A percentile compares a stretch with the other conserved stretches of the same genome.
These are phyloP conservation scores for Puccinia polysora DNA, from an alignment of 1,284 basidiomycete species.

Conservation along the genomic window DNA sequence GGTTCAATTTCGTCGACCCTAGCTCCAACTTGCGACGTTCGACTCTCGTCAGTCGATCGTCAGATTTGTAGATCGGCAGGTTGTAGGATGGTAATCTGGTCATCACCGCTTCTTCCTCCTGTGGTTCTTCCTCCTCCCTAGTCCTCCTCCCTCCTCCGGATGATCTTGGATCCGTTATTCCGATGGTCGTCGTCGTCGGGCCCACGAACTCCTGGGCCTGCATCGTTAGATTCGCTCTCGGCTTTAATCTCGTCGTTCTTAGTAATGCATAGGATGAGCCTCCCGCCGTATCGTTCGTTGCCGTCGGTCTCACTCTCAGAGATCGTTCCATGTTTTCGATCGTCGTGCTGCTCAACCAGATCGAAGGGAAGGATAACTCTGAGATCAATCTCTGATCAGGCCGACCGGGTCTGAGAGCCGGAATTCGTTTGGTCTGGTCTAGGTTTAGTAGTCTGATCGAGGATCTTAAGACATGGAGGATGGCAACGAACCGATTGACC, in stretches of 20 bases:
- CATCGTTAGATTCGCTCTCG: not conserved
- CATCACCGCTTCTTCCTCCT: not conserved
- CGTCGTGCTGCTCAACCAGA: conserved; percentile 48
- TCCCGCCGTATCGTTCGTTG: conserved; percentile 3
- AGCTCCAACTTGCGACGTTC: conserved; percentile 38
- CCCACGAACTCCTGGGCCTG: not conserved
- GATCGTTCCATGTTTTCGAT: conserved; percentile 54
- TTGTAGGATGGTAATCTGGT: conserved; percentile 28
- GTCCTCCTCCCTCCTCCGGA: not conserved
- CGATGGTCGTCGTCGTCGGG: not conserved
- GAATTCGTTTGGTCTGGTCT: no score
- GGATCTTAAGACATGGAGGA: not conserved
- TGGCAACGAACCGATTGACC: conserved; percentile 48
- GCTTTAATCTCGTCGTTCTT: conserved; percentile 9
- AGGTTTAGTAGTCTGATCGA: no score
- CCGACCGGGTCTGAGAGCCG: no score
- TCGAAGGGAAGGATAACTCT: not conserved
- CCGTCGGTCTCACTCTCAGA: conserved; percentile 25
- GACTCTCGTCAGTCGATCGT: conserved; percentile 21
- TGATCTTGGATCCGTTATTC: not conserved
- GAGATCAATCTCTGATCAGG: no score
- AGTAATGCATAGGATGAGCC: conserved; percentile 36
- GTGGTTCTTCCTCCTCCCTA: not conserved
- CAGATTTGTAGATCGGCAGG: conserved; percentile 39
- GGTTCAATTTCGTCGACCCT: conserved; percentile 23